These are phyloP conservation scores for Calonectria hawksworthii DNA, from an alignment of 2,329 filamentous ascomycete genomes.

Conservation along the genomic window DNA sequence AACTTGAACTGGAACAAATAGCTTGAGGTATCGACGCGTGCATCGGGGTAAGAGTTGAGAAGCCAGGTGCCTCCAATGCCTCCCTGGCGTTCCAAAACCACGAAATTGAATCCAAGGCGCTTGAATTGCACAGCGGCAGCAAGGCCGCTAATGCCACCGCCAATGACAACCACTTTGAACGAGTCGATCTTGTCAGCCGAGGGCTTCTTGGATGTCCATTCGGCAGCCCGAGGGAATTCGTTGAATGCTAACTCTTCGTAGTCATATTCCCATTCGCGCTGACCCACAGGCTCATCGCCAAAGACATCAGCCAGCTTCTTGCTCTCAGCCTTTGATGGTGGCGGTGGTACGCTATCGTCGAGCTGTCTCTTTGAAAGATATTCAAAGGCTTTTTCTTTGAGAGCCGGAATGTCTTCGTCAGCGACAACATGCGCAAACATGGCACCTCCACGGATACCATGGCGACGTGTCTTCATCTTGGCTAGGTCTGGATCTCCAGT, in stretches of 20 bases:
- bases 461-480: slow-evolving; percentile 12
- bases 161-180: slow-evolving; percentile 24
- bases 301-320: slow-evolving; percentile 9
- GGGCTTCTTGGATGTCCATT: slow-evolving; percentile 19
- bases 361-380: neutral
- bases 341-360: neutral
- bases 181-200: slow-evolving; percentile 10
- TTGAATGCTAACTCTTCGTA: slow-evolving; percentile 23
- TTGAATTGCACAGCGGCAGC: slow-evolving; percentile 26
- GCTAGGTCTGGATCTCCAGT: slow-evolving; percentile 10
- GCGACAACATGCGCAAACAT: slow-evolving; percentile 11
- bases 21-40: slow-evolving; percentile 19
- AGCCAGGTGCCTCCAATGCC: slow-evolving; percentile 27
- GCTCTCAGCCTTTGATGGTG: slow-evolving; percentile 9
- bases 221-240: slow-evolving; percentile 5
- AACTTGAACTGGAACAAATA: slow-evolving; percentile 30
- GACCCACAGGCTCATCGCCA: slow-evolving; percentile 10
- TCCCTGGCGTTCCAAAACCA: slow-evolving; percentile 16
- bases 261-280: slow-evolving; percentile 16
- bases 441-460: slow-evolving; percentile 11
- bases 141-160: slow-evolving; percentile 22
- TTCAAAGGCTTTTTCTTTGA: slow-evolving; percentile 12
- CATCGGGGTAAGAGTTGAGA: slow-evolving; percentile 21
- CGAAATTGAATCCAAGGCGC: slow-evolving; percentile 14
- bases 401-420: neutral